Evolutionary conservation across 768 basidiomycete genomes (phyloP), one percentile per base, ranked within the genome.

Genomic region (Gymnopilus dilepis): DNA sequence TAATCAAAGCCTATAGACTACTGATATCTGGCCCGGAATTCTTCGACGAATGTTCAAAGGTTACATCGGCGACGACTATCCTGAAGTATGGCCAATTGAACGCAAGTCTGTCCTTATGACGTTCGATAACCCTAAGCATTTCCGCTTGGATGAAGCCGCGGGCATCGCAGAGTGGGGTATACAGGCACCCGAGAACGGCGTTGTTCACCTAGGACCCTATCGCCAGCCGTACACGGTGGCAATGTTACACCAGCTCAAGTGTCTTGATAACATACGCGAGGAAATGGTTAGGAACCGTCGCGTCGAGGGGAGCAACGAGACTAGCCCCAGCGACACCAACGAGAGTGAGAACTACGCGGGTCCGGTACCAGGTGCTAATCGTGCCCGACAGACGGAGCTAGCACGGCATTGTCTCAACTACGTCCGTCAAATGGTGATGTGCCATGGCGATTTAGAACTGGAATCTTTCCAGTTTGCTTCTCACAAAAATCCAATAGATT

Each of bases 201-300:
- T 75, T 30, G 61, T 78, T 12, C 65, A 76, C 62, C 71, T 78
- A 7, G 77, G 77, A 6, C 65, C 70, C 15, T 52, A 73, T 19
- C 65, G 65, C 34, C 72, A 69, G 45, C 73, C 73, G 17, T 78
- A 70, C 62, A 74, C 70, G 7, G 66, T 77, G 41, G 72, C 73
- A 1, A 73, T 78, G 70, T 69, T 77, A 42, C 77, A 78, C 59
- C 74, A 77, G 52, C 70, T 78, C 15, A 70, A 71, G 48, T 77
- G 76, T 54, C 64, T 78, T 8, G 73, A 76, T 56, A 69, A 75
- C 40, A 65, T 78, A 42, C 71, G 76, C 60, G 64, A 67, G 54
- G 72, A 73, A 59, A 72, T 71, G 58, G 61, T 72, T n/a, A 65
- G 68, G n/a, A 63, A 56, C 6, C 24, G 47, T 28, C 12, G 4